phyloP scores from a whole-genome alignment of 305 asterid genomes.

The Galium porrigens region DNA sequence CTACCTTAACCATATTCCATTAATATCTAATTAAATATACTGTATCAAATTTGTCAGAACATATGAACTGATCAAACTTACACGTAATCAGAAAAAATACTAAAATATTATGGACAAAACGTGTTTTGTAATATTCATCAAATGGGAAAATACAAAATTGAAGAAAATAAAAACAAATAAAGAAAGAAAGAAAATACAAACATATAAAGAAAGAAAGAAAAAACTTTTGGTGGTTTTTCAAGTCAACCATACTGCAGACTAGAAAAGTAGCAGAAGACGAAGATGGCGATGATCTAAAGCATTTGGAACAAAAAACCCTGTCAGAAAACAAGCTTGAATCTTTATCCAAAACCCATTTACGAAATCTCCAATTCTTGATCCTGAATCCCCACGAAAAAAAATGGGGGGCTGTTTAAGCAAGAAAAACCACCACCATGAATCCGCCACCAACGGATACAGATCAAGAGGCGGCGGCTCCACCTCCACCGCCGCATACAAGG shows the following conservation, averaged over 20 bases:
- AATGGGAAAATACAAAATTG: background rate
- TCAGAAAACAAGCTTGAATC: background rate
- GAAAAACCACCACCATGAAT: slow-evolving; percentile 19
- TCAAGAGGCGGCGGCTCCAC: slow-evolving; percentile 20
- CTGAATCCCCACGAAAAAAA: slow-evolving; percentile 5
- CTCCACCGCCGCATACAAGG: slow-evolving; percentile 19
- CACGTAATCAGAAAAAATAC: background rate
- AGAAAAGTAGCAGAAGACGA: background rate
- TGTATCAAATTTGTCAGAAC: background rate
- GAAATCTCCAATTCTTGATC: slow-evolving; percentile 20
- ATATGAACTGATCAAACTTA: background rate
- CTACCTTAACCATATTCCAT: no score
- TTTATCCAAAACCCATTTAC: slow-evolving; percentile 13
- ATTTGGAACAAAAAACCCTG: background rate
- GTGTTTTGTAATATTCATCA: background rate
- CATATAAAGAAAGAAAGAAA: background rate
- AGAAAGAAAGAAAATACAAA: background rate
- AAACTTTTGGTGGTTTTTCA: background rate
- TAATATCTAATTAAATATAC: no score
- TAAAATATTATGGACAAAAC: background rate
- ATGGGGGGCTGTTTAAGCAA: slow-evolving; percentile 77
- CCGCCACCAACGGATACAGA: slow-evolving; percentile 31
- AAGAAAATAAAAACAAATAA: background rate
- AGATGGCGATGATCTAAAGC: background rate
- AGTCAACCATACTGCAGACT: slow-evolving; percentile 11